Evolutionary conservation across 805 yeast species (phyloP), one percentile per base, ranked within the genome.

Genomic region (Suhomyces pyralidae): DNA sequence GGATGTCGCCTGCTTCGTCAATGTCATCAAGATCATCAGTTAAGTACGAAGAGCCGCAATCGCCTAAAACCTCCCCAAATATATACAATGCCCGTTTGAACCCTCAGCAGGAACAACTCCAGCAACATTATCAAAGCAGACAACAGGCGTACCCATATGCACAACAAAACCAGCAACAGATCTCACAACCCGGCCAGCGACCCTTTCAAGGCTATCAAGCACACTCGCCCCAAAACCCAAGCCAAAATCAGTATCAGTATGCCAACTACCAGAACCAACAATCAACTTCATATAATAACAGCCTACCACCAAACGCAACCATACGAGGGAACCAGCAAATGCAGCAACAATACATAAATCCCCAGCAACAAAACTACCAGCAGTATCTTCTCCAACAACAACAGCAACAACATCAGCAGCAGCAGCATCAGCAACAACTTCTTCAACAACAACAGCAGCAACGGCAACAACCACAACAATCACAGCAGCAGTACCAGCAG

Each of bases 51-150:
- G 71, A 71, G 50, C 71, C 76, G 1, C 76, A 71, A 46, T 70
- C 76, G 4, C 79, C 79, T 0, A 73, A 67, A 40, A 67, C 77
- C 1, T 70, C 76, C 1, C 78, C 77, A 0, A 55, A 57, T 24
- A 44, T 53, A 9, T 55, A 38, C 45, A 49, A 55, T 34, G 53
- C 56, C 6, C 47, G 54, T 1, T 34, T 58, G 48, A 53, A 51
- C 32, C 46, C 36, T 6, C 51, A 49, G 20, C 48, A 53, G 24
- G 49, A 48, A 26, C 57, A 52, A 40, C 54, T 42, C 40, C 55
- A 50, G 19, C 55, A 51, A 15, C 54, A 49, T 10, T 46, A 46
- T 8, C 56, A 47, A 38, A 20, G 5, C n/a, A 40, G 32, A 17
- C 32, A 36, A 14, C 54, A 50, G 32, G 47, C 43, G 20, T 57